These are phyloP conservation scores for Zymoseptoria tritici DNA, from an alignment of 2,329 filamentous ascomycete genomes.

Conservation along the genomic window DNA sequence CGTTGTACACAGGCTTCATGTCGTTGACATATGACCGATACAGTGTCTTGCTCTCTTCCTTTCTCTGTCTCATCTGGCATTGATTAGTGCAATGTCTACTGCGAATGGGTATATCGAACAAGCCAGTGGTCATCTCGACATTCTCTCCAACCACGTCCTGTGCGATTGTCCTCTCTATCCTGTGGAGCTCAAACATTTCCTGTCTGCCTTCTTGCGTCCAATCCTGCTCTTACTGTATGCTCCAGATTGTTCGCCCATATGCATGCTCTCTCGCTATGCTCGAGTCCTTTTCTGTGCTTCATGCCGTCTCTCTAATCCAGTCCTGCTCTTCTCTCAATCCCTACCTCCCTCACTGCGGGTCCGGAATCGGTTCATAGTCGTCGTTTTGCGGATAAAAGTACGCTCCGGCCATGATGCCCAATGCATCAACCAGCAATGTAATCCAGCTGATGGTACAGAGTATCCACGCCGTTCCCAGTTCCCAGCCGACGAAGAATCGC, in stretches of 20 bases:
- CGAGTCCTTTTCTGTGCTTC: not conserved
- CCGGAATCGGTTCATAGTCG: slow-evolving; percentile 68
- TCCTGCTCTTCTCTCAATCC: not conserved
- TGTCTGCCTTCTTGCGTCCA: not conserved
- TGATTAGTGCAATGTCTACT: not conserved
- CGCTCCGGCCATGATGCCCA: slow-evolving; percentile 58
- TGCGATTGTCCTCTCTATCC: not conserved
- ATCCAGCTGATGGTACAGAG: slow-evolving; percentile 57
- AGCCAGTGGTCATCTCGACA: not conserved
- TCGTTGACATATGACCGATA: too few species aligned
- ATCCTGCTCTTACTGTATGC: not conserved
- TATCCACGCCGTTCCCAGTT: slow-evolving; percentile 70
- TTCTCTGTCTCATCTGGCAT: not conserved
- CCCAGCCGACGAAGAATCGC: slow-evolving; percentile 77
- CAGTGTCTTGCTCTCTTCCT: too few species aligned
- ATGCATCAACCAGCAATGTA: slow-evolving; percentile 45
- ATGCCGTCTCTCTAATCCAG: not conserved
- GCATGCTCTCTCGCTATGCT: not conserved
- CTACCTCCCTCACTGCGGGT: slow-evolving; percentile 3
- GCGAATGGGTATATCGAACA: not conserved
- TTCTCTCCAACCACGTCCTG: not conserved
- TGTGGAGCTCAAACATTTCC: not conserved
- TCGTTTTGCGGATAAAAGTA: slow-evolving; percentile 69
- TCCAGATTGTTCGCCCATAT: not conserved
- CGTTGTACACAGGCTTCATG: too few species aligned